Conservation (phyloP, 2,329 filamentous ascomycete genomes). For the Zarea fungicola region DNA sequence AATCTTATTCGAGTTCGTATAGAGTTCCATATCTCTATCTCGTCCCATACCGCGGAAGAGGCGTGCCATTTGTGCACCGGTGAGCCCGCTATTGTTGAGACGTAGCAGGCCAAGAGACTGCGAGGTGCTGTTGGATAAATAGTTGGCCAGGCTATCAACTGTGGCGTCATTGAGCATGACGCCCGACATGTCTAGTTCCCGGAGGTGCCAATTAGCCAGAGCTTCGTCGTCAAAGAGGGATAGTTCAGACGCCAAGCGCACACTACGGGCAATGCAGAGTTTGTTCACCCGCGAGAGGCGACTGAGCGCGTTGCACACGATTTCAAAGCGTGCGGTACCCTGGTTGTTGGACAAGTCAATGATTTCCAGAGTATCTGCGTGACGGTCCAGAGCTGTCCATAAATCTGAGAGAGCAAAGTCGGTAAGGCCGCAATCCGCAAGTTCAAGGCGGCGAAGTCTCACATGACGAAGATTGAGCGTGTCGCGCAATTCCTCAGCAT, state of each 20-base stretch:
- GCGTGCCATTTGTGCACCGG: conserved; percentile 43
- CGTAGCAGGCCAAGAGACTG: conserved; percentile 38
- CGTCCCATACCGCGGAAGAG: conserved; percentile 47
- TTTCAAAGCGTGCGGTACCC: conserved; percentile 44
- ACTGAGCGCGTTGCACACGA: conserved; percentile 39
- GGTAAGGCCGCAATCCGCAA: conserved; percentile 47
- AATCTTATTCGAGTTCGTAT: conserved; percentile 47
- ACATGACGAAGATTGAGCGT: conserved; percentile 29
- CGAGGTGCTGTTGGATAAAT: conserved; percentile 37
- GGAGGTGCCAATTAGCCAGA: conserved; percentile 40
- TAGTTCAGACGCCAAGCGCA: conserved; percentile 40
- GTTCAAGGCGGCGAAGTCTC: conserved; percentile 42
- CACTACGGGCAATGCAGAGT: conserved; percentile 46
- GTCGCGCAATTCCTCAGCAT: conserved; percentile 46
- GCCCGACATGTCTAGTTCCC: conserved; percentile 50
- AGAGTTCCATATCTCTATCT: conserved; percentile 42
- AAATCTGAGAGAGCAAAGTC: conserved; percentile 44
- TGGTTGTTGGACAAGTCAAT: conserved; percentile 50
- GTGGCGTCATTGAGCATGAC: conserved; percentile 50
- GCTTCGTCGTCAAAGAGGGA: conserved; percentile 43
- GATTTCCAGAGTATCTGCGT: conserved; percentile 39
- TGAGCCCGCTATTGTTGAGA: conserved; percentile 49
- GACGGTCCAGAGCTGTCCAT: conserved; percentile 42
- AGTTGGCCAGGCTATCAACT: conserved; percentile 40
- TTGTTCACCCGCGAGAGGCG: conserved; percentile 40